Evolutionary conservation across 257 asterid species (phyloP), one percentile per base, ranked within the genome.

Genomic region (Capsicum pubescens): DNA sequence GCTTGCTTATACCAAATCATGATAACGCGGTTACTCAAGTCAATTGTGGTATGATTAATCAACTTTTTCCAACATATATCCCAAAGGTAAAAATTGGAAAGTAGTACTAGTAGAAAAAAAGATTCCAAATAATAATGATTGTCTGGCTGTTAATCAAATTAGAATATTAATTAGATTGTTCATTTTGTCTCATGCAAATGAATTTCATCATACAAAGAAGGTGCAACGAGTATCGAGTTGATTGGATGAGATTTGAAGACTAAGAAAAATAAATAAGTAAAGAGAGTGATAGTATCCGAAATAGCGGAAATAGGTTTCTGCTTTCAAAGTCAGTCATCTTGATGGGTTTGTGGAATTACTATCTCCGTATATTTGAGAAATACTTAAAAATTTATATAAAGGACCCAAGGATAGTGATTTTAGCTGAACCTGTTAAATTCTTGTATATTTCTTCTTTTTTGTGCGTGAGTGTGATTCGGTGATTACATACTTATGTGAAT

Each of bases 21-120:
- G 39, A 72, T 72, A 21, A 74, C 81, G 81, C 61, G 81, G 81
- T 74, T 74, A 50, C 81, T 74, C 15, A 13, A 74, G 81, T 74
- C 81, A 74, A 74, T 12, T 74, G 6, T 7, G 59, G 61, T 21
- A 74, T 50, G 46, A 74, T 74, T 50, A 50, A 32, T 74, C 42
- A 74, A 32, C 81, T 74, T 74, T 74, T 26, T 21, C 81, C 55
- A 69, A 42, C 78, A 69, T 66, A 66, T 32, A 66, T 69, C 81
- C 80, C 81, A 50, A 74, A 74, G 81, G 61, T 74, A 32, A 74
- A 74, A 74, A 50, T 3, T 50, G 19, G 61, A 74, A 50, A 74
- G 80, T 19, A 74, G 35, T 50, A 72, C 1, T 72, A 74, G n/a
- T 71, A 44, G 39, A 50, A 50, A 50, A 50, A 74, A 1, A 50